Percentiles rank a stretch among this genome's conserved stretches.
phyloP scores from a whole-genome alignment of 2,329 filamentous ascomycete genomes.

The Scedosporium boydii region DNA sequence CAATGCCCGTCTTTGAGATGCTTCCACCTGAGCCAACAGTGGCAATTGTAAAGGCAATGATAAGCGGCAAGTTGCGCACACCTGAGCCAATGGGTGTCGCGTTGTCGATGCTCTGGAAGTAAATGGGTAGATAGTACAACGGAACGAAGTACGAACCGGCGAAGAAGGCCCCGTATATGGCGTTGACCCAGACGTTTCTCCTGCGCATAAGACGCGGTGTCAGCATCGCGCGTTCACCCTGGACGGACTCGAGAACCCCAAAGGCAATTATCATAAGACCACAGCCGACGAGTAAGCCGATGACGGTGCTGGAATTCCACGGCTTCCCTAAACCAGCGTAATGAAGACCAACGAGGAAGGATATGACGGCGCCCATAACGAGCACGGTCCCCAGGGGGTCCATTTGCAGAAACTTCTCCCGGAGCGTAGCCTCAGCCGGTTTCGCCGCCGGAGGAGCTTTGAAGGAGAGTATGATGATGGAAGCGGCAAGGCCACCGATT shows the following conservation, averaged over 20 bases:
- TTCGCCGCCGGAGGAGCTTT: conserved; percentile 27
- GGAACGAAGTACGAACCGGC: conserved; percentile 32
- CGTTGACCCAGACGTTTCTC: conserved; percentile 27
- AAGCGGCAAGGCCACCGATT: conserved; percentile 16
- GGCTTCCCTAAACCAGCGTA: conserved; percentile 34
- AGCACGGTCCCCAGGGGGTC: conserved; percentile 34
- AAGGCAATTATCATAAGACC: conserved; percentile 24
- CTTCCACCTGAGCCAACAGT: conserved; percentile 28
- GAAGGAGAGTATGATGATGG: conserved; percentile 31
- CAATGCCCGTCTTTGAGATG: conserved; percentile 29
- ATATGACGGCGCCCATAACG: conserved; percentile 33
- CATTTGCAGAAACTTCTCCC: conserved; percentile 37
- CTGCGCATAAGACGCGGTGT: conserved; percentile 26
- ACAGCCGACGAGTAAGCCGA: conserved; percentile 33
- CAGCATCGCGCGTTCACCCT: conserved; percentile 36
- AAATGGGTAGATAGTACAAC: conserved; percentile 39
- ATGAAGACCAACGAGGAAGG: conserved; percentile 35
- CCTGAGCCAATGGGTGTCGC: conserved; percentile 28
- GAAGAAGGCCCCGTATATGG: conserved; percentile 30
- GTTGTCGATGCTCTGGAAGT: conserved; percentile 32
- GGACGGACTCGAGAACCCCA: conserved; percentile 25
- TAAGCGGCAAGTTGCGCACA: conserved; percentile 35
- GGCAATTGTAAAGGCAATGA: conserved; percentile 31
- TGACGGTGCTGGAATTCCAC: conserved; percentile 30
- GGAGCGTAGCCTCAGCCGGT: conserved; percentile 23